Conservation (phyloP, 164 flowering plant species). For the Vitis riparia region DNA sequence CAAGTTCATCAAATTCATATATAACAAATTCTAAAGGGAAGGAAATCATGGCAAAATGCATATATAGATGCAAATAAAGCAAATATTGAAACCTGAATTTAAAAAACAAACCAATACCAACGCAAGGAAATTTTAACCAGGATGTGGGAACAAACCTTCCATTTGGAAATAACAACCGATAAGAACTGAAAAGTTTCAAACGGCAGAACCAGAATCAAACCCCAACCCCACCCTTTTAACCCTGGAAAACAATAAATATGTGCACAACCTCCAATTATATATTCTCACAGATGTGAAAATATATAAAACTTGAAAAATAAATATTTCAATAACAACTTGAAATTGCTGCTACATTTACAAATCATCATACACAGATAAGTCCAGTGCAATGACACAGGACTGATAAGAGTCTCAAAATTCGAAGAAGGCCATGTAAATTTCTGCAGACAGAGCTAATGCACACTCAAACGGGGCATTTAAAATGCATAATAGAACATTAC, state of each 20-base stretch:
- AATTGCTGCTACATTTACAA: not conserved
- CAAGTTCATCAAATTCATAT: slow-evolving; percentile 2
- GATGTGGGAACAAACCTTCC: not conserved
- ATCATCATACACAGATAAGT: not conserved
- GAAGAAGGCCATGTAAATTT: not conserved
- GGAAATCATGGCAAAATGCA: not conserved
- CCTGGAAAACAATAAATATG: too few relatives aligned
- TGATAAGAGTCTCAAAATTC: not conserved
- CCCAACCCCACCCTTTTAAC: too few relatives aligned
- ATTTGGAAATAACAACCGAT: not conserved
- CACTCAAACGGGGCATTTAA: not conserved
- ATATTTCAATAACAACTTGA: too few relatives aligned
- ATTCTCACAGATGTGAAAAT: too few relatives aligned
- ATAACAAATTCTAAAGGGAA: not conserved
- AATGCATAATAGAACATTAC: not conserved
- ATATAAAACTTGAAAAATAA: too few relatives aligned
- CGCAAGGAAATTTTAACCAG: not conserved
- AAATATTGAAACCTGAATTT: not conserved
- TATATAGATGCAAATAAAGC: not conserved
- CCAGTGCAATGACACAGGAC: not conserved
- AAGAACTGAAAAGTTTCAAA: too few relatives aligned
- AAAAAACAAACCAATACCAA: too few relatives aligned
- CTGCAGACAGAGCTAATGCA: too few relatives aligned
- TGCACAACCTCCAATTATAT: too few relatives aligned
- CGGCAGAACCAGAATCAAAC: too few relatives aligned